These are phyloP conservation scores for Bipolaris bicolor DNA, from an alignment of 2,329 filamentous ascomycete genomes.

Conservation along the genomic window DNA sequence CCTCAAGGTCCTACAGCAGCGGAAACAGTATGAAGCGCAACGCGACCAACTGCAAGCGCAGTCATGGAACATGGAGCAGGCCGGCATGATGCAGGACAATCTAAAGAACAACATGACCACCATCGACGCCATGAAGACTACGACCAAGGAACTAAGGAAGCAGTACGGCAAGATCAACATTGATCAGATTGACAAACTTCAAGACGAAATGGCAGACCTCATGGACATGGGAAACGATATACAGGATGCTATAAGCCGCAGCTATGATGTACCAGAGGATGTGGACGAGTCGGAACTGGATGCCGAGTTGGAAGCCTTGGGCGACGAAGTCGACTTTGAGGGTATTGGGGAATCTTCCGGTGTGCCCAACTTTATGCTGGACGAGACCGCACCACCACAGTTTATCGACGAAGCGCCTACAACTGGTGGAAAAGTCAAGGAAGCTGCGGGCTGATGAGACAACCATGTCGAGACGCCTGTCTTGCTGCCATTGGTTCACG, in stretches of 20 bases:
- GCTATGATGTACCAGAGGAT: constrained; percentile 95
- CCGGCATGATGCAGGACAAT: constrained; percentile 98
- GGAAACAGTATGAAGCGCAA: constrained; percentile 92
- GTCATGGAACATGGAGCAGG: constrained; percentile 99
- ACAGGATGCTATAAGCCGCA: constrained; percentile 87
- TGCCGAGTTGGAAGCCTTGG: constrained; percentile 92
- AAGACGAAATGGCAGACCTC: constrained; percentile 98
- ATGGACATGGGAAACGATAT: constrained; percentile 99
- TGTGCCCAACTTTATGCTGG: constrained; percentile 85
- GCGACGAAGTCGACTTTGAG: constrained; percentile 91
- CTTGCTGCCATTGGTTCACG: background rate
- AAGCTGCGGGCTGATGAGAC: constrained; percentile 66
- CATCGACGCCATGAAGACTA: constrained; percentile 96
- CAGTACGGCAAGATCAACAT: constrained; percentile 98
- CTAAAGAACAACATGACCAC: constrained; percentile 98
- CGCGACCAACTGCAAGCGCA: constrained; percentile 93
- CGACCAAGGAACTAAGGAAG: constrained; percentile 87
- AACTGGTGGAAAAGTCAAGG: constrained; percentile 72
- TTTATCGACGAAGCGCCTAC: constrained; percentile 93
- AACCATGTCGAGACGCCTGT: background rate
- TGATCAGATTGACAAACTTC: constrained; percentile 95
- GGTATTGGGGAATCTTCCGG: constrained; percentile 65
- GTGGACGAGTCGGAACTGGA: constrained; percentile 96
- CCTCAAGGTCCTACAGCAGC: constrained; percentile 88
- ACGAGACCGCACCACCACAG: constrained; percentile 79